Evolutionary conservation across 2,329 filamentous ascomycete genomes (phyloP).

Genomic region (Phialemoniopsis sp.): DNA sequence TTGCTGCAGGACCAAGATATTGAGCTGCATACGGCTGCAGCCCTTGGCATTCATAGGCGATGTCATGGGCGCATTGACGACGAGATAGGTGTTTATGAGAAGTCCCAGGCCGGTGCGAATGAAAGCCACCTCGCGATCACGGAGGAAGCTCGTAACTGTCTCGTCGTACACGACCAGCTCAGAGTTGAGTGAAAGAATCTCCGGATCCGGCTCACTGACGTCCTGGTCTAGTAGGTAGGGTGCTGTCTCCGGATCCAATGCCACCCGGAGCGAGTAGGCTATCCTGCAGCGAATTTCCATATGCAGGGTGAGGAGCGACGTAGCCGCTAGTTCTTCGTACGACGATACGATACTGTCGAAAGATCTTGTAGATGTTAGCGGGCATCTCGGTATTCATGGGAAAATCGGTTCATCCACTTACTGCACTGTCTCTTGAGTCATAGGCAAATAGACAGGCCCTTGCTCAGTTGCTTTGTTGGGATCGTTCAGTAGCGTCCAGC

Average conservation of each 20-base stretch:
- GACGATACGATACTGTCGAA: slow-evolving; percentile 86
- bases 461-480: slow-evolving; percentile 54
- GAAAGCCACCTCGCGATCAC: slow-evolving; percentile 66
- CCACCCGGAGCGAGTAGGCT: slow-evolving; percentile 69
- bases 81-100: slow-evolving; percentile 75
- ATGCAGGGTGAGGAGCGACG: slow-evolving; percentile 79
- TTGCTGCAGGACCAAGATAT: slow-evolving; percentile 92
- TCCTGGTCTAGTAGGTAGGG: slow-evolving; percentile 66
- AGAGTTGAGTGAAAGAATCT: slow-evolving; percentile 78
- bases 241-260: slow-evolving; percentile 54
- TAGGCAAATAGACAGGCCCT: slow-evolving; percentile 73
- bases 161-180: slow-evolving; percentile 87
- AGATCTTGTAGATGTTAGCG: slow-evolving; percentile 42
- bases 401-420: slow-evolving; percentile 37
- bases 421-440: slow-evolving; percentile 80
- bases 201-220: slow-evolving; percentile 72
- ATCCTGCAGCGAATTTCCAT: slow-evolving; percentile 85
- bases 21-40: slow-evolving; percentile 83
- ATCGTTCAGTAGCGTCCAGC: slow-evolving; percentile 80
- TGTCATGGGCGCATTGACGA: slow-evolving; percentile 66
- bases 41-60: slow-evolving; percentile 82
- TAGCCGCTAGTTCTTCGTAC: slow-evolving; percentile 75
- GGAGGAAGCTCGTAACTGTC: slow-evolving; percentile 69
- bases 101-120: slow-evolving; percentile 72
- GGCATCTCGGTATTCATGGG: slow-evolving; percentile 1